A percentile compares a stretch with the other conserved stretches of the same genome.
Conservation (phyloP, 495 filamentous ascomycete species). For the Pseudevernia furfuracea region DNA sequence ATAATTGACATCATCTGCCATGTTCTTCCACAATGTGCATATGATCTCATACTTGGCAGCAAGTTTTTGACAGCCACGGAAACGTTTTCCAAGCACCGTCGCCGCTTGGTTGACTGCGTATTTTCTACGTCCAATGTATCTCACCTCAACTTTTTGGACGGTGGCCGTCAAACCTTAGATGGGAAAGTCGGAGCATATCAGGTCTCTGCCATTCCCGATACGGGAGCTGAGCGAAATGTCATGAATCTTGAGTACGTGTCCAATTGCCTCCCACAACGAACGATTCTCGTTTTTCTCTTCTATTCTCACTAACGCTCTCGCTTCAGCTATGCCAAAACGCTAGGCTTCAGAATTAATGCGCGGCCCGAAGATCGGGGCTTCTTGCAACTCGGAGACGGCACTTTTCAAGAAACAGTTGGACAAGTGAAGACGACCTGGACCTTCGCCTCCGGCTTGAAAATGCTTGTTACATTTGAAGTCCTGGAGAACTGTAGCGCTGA, state of each 20-base stretch:
- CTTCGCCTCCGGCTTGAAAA: too few relatives aligned
- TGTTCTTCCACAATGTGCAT: constrained; percentile 18
- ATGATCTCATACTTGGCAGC: constrained; percentile 19
- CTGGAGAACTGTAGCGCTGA: constrained; percentile 17
- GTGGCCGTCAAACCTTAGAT: background rate
- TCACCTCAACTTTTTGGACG: background rate
- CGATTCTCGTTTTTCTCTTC: background rate
- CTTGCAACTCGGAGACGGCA: constrained; percentile 19
- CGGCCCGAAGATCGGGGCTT: background rate
- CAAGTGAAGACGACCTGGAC: constrained; percentile 18
- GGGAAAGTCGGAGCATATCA: background rate
- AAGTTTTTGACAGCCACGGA: constrained; percentile 17
- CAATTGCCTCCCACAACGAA: background rate
- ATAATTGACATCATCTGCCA: constrained; percentile 17
- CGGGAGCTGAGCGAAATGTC: background rate
- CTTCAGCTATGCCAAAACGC: background rate
- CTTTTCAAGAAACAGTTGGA: constrained; percentile 11
- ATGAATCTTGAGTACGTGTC: background rate
- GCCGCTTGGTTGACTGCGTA: constrained; percentile 14
- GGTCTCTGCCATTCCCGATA: too few relatives aligned
- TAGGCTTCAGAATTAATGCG: background rate
- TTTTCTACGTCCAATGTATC: background rate
- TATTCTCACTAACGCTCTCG: background rate
- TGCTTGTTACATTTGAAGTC: constrained; percentile 19
- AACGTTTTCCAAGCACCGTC: constrained; percentile 14